A percentile compares a stretch with the other conserved stretches of the same genome.
These are phyloP conservation scores for Hanseniaspora mollemarum DNA, from an alignment of 805 yeast genomes.

Conservation along the genomic window DNA sequence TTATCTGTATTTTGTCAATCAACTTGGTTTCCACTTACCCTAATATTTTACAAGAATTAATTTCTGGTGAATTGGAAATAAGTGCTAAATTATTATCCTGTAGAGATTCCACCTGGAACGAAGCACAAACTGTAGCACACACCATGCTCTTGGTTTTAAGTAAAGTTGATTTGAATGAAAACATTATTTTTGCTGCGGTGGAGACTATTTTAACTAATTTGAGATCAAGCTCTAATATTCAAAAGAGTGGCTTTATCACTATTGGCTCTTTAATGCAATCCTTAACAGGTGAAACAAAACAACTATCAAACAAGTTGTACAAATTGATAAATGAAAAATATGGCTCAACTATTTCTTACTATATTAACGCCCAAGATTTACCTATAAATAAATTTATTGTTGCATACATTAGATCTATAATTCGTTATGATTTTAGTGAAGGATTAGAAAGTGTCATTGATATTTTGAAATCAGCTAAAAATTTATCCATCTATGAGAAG, in stretches of 20 bases:
- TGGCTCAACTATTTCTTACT: constrained; percentile 18
- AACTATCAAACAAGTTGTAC: constrained; percentile 32
- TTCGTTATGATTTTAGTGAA: constrained; percentile 34
- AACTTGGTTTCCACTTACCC: constrained; percentile 42
- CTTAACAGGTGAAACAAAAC: constrained; percentile 34
- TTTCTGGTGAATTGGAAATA: constrained; percentile 42
- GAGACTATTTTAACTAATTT: constrained; percentile 45
- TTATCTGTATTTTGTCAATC: constrained; percentile 32
- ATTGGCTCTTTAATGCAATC: constrained; percentile 42
- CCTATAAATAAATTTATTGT: constrained; percentile 36
- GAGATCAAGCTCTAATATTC: constrained; percentile 29
- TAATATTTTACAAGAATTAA: constrained; percentile 41
- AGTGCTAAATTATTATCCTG: constrained; percentile 45
- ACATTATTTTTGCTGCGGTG: constrained; percentile 49
- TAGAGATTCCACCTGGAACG: constrained; percentile 32
- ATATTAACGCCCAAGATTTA: constrained; percentile 23
- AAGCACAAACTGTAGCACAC: constrained; percentile 72
- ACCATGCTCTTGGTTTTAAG: constrained; percentile 67
- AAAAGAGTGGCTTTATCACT: constrained; percentile 38
- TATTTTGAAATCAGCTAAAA: constrained; percentile 26
- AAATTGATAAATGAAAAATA: constrained; percentile 26
- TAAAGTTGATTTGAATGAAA: constrained; percentile 27
- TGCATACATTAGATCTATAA: constrained; percentile 35
- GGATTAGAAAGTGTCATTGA: constrained; percentile 31
- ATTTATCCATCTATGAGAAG: constrained; percentile 31